Percentiles rank a stretch among this genome's conserved stretches.
phyloP scores from a whole-genome alignment of 352 stramenopile genomes.

The Lagenidium sp. region DNA sequence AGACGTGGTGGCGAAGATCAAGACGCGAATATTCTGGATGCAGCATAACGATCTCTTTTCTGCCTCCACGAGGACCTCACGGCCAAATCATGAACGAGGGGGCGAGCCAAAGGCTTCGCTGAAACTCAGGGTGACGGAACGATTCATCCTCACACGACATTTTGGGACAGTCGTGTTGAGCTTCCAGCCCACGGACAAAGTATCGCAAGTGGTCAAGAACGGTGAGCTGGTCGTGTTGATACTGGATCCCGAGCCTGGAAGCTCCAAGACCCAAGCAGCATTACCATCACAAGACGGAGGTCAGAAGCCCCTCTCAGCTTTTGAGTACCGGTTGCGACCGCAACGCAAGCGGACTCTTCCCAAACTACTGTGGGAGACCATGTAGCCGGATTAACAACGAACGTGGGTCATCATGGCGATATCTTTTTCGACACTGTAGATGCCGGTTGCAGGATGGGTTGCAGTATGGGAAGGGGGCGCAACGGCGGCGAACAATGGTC shows the following conservation, averaged over 20 bases:
- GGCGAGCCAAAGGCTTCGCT: constrained; percentile 2
- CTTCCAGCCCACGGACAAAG: constrained; percentile 12
- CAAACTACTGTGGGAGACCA: too few species aligned
- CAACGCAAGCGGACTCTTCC: constrained; percentile 9
- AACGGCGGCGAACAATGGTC: too few species aligned
- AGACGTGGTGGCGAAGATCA: constrained; percentile 24
- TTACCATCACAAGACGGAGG: neutral
- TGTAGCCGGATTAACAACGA: too few species aligned
- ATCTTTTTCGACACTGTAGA: too few species aligned
- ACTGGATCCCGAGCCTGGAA: neutral
- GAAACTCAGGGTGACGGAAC: constrained; percentile 28
- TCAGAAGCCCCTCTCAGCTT: neutral
- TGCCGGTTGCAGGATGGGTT: too few species aligned
- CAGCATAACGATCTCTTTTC: constrained; percentile 43
- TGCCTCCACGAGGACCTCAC: neutral
- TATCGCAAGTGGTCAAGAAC: constrained; percentile 19
- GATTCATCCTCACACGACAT: constrained; percentile 23
- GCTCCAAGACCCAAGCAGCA: neutral
- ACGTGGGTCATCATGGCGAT: too few species aligned
- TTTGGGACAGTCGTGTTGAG: constrained; percentile 21
- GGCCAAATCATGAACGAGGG: neutral
- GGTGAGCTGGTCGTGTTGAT: constrained; percentile 35
- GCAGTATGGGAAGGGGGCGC: too few species aligned
- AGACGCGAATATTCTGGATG: constrained; percentile 44
- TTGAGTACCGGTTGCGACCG: constrained; percentile 13